A percentile compares a stretch with the other conserved stretches of the same genome.
phyloP scores from a whole-genome alignment of 2,329 filamentous ascomycete genomes.

The Samsoniella hepiali region DNA sequence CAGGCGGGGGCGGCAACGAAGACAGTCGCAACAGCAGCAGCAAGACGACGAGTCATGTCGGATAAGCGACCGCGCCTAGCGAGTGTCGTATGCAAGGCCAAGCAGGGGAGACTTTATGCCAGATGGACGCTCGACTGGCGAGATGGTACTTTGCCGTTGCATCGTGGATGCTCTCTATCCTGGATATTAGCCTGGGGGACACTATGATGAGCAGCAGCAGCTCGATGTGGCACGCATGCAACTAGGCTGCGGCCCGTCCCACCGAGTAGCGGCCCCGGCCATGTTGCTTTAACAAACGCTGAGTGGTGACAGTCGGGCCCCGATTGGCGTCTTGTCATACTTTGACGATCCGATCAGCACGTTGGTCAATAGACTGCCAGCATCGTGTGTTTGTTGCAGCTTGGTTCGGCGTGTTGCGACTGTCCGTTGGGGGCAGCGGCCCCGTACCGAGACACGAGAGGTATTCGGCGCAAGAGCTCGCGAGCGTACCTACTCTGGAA shows the following conservation, averaged over 20 bases:
- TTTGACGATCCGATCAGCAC: not conserved
- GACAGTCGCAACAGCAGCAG: not conserved
- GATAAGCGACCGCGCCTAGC: constrained; percentile 5
- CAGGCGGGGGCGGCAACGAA: not conserved
- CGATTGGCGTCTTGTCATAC: not conserved
- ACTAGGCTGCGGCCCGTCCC: constrained; percentile 1
- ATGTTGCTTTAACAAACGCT: too few species aligned
- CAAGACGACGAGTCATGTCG: not conserved
- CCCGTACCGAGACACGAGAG: not conserved
- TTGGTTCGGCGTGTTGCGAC: not conserved
- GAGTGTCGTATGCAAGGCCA: not conserved
- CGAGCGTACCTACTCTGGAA: not conserved
- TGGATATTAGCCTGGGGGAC: not conserved
- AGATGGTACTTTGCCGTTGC: not conserved
- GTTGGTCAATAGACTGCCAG: not conserved
- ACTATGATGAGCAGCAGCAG: not conserved
- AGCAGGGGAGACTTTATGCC: not conserved
- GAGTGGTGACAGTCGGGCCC: not conserved
- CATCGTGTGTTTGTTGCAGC: not conserved
- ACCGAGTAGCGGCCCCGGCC: not conserved
- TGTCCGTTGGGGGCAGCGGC: not conserved
- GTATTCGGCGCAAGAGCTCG: not conserved
- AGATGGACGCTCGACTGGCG: not conserved
- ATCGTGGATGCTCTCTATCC: not conserved
- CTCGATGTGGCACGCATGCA: constrained; percentile 2